Base-by-base conservation (phyloP, 2,329 filamentous ascomycete genomes). In the Colletotrichum caudatum region DNA sequence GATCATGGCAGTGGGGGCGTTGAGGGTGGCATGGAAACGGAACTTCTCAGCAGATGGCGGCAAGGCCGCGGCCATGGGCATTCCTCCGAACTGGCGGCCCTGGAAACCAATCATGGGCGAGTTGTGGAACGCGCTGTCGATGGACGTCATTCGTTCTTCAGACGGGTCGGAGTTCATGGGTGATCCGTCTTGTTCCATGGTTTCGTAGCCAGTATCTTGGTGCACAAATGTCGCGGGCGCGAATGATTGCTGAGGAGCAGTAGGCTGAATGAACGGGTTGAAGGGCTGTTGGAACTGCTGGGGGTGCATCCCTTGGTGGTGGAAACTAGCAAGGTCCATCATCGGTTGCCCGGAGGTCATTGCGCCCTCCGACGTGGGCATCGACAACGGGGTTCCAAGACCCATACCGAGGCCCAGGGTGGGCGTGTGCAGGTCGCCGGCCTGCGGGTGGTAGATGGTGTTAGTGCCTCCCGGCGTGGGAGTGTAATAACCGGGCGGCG, bases 1-100 rank as follows among this genome's bases (percentile, higher is more conserved):
- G 78, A 97, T 92, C 96, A 98, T 99, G 9, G 96, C 96, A 0
- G 96, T 99, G 3, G 95, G 94, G 1, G 96, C 95, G 80, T 97
- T 97, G 57, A 99, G 83, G 0, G 94, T 96, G 62, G 94, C 92
- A 79, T 96, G 93, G 78, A 94, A 98, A 51, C 96, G 93, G 78
- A 98, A 98, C 78, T 91, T 92, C 77, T 93, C 91, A 12, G 86
- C 88, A 0, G 86, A 85, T 1, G 85, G 76, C 7, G 89, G 88
- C 44, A 90, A 79, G 1, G 81, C 78, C 41, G 85, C 81, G 23
- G 81, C 76, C 77, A 87, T 83, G 16, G 82, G 77, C 77, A 87
- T 81, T 50, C 84, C 83, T 48, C 85, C 76, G 50, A 84, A 86
- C 29, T 84, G 84, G 35, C 82, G 83, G 2, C 86, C 82, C 67